A percentile compares a stretch with the other conserved stretches of the same genome.
phyloP scores from a whole-genome alignment of 1,139 yeast genomes.

The Blastobotrys arbuscula region DNA sequence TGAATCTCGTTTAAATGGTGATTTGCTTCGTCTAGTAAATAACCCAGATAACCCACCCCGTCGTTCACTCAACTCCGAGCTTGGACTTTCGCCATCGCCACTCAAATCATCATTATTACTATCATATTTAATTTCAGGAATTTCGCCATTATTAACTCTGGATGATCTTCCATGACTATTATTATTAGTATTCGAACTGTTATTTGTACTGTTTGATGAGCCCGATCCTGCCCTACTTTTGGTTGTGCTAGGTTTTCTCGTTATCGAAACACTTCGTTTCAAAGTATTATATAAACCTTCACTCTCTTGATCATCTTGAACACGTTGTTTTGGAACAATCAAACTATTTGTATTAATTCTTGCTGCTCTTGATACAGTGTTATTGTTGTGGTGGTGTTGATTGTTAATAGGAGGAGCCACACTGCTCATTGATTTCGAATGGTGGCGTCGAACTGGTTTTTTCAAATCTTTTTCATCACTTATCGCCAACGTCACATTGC shows the following conservation, averaged over 20 bases:
- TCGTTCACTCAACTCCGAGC: conserved; percentile 7
- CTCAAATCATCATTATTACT: not conserved
- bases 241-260: conserved; percentile 13
- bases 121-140: conserved; percentile 2
- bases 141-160: not conserved
- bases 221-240: conserved; percentile 20
- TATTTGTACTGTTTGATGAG: conserved; percentile 13
- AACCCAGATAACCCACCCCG: conserved; percentile 8
- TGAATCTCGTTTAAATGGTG: conserved; percentile 8
- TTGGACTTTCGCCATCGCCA: conserved; percentile 7
- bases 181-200: too few relatives aligned
- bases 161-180: not conserved
- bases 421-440: conserved; percentile 17
- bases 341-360: not conserved
- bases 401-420: not conserved
- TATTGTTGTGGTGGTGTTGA: not conserved
- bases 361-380: not conserved
- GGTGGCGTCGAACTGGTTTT: conserved; percentile 14
- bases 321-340: conserved; percentile 13
- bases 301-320: conserved; percentile 1
- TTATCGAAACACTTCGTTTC: conserved; percentile 24
- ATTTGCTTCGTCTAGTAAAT: conserved; percentile 5
- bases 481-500: conserved; percentile 4
- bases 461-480: not conserved
- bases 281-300: conserved; percentile 18